phyloP scores from a whole-genome alignment of 768 basidiomycete species.

The Agaricus blazei region DNA sequence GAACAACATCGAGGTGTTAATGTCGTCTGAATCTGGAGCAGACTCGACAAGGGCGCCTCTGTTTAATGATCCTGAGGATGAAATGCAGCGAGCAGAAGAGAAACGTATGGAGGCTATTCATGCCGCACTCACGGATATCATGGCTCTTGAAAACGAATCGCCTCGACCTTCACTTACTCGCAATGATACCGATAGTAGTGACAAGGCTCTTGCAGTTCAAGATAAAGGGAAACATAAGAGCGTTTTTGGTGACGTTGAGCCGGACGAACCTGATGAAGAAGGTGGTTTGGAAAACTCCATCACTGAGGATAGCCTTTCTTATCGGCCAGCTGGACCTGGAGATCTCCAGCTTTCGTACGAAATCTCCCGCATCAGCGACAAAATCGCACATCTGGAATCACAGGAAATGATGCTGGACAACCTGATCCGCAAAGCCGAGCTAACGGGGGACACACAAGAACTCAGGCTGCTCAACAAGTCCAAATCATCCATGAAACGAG shows the following conservation, averaged over 20 bases:
- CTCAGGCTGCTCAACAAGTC: constrained; percentile 78
- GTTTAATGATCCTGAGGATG: constrained; percentile 78
- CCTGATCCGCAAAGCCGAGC: constrained; percentile 90
- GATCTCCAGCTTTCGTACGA: constrained; percentile 87
- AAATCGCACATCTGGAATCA: constrained; percentile 68
- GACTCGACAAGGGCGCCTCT: constrained; percentile 66
- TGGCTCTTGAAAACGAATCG: constrained; percentile 66
- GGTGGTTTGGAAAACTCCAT: constrained; percentile 31
- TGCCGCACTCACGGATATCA: constrained; percentile 93
- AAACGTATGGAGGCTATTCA: constrained; percentile 94
- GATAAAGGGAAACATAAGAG: constrained; percentile 13
- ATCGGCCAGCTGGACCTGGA: constrained; percentile 80
- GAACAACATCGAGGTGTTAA: constrained; percentile 76
- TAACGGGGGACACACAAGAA: constrained; percentile 87
- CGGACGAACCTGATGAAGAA: constrained; percentile 43
- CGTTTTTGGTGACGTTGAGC: constrained; percentile 31
- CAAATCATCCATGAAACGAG: constrained; percentile 74
- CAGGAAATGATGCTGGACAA: constrained; percentile 84
- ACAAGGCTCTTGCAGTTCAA: constrained; percentile 9
- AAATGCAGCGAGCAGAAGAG: constrained; percentile 63
- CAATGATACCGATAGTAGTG: constrained; percentile 10
- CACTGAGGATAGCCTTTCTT: constrained; percentile 37
- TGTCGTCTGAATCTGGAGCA: constrained; percentile 55
- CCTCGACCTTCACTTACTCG: constrained; percentile 12
- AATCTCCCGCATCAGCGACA: constrained; percentile 72